These are phyloP conservation scores for bread wheat (Triticum aestivum) DNA, from an alignment of 176 grass and related monocot genomes.

Conservation along the genomic window DNA sequence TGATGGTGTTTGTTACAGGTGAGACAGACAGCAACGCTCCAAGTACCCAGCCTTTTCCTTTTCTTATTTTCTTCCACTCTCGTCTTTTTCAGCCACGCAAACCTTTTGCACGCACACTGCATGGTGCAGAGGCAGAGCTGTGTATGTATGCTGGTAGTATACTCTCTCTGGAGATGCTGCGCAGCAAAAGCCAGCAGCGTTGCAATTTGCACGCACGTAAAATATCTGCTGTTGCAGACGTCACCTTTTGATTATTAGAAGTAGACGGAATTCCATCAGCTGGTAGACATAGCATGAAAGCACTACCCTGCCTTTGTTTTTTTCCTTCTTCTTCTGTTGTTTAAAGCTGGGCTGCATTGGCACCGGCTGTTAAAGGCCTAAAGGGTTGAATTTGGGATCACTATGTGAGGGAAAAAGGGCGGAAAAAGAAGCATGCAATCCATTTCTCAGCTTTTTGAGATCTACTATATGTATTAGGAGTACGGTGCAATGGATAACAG, in stretches of 20 bases:
- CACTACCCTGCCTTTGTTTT: slow-evolving; percentile 2
- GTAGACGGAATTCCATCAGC: slow-evolving; percentile 16
- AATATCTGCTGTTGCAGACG: slow-evolving; percentile 14
- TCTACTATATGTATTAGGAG: background rate
- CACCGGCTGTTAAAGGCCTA: slow-evolving; percentile 39
- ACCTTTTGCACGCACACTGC: slow-evolving; percentile 32
- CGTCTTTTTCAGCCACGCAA: slow-evolving; percentile 38
- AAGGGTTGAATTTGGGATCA: slow-evolving; percentile 71
- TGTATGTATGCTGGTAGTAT: background rate
- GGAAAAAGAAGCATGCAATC: slow-evolving; percentile 36
- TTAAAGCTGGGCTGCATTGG: slow-evolving; percentile 43
- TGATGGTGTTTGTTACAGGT: slow-evolving; percentile 67
- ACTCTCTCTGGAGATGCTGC: background rate
- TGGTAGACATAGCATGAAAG: slow-evolving; percentile 23
- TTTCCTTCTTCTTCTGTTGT: slow-evolving; percentile 10
- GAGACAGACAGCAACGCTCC: slow-evolving; percentile 59
- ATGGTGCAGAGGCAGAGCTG: background rate
- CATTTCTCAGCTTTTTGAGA: slow-evolving; percentile 41
- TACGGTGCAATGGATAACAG: background rate
- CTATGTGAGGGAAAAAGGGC: slow-evolving; percentile 39
- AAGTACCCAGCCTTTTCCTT: slow-evolving; percentile 43
- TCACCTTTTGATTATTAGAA: slow-evolving; percentile 35
- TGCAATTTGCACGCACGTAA: slow-evolving; percentile 32
- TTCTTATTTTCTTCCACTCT: background rate
- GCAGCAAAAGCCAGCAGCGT: slow-evolving; percentile 19